A percentile compares a stretch with the other conserved stretches of the same genome.
phyloP scores from a whole-genome alignment of 805 yeast species.

The Priceomyces haplophilus region DNA sequence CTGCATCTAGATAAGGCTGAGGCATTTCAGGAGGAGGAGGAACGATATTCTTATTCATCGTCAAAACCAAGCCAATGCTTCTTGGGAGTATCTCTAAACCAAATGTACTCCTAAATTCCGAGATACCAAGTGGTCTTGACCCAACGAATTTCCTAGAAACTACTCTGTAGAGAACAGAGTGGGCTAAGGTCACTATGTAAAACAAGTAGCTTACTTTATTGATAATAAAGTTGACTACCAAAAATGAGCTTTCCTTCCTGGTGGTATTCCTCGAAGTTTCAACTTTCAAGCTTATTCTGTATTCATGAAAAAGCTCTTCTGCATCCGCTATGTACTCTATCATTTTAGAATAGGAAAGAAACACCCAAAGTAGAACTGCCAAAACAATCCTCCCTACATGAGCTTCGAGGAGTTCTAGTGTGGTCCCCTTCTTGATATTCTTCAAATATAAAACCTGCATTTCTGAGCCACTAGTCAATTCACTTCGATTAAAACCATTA shows the following conservation, averaged over 20 bases:
- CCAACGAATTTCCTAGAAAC: conserved; percentile 8
- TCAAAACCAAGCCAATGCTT: conserved; percentile 30
- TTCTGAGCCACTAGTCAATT: conserved; percentile 1
- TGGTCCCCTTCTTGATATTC: conserved; percentile 13
- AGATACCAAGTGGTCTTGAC: conserved; percentile 9
- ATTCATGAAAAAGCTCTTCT: conserved; percentile 3
- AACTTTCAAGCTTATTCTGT: conserved; percentile 7
- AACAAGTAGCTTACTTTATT: conserved; percentile 4
- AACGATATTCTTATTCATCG: conserved; percentile 23
- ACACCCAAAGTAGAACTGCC: conserved; percentile 5
- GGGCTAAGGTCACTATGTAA: conserved; percentile 8
- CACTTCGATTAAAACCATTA: neutral
- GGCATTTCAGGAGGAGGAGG: conserved; percentile 44
- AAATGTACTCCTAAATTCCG: conserved; percentile 7
- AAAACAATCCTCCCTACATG: conserved; percentile 17
- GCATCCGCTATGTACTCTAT: neutral
- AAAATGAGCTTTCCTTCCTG: conserved; percentile 5
- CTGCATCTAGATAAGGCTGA: conserved; percentile 40
- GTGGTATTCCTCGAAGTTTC: conserved; percentile 6
- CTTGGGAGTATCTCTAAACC: conserved; percentile 23
- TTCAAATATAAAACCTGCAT: conserved; percentile 12
- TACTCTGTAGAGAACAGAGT: conserved; percentile 7
- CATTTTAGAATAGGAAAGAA: conserved; percentile 1
- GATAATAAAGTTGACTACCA: conserved; percentile 4
- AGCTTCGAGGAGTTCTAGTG: conserved; percentile 15